Evolutionary conservation across 768 basidiomycete genomes (phyloP).

Genomic region (Kwoniella dejecticola): DNA sequence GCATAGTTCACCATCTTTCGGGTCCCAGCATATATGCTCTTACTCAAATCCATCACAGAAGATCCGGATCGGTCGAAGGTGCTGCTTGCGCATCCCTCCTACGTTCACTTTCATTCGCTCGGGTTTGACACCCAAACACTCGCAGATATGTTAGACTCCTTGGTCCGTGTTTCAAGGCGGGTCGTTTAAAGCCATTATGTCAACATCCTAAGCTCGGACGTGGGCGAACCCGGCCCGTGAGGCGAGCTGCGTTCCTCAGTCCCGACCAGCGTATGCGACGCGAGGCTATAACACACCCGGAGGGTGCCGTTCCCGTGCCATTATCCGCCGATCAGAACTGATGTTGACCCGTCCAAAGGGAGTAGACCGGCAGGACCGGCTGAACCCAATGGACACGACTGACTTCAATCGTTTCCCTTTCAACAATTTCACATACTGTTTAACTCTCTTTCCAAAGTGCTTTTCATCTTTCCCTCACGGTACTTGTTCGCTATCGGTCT

Average conservation of each 20-base stretch:
- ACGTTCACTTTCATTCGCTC: conserved; percentile 73
- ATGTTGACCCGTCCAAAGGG: conserved; percentile 68
- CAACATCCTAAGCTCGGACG: conserved; percentile 71
- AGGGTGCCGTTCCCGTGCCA: conserved; percentile 64
- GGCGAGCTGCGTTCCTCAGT: conserved; percentile 68
- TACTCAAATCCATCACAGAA: conserved; percentile 74
- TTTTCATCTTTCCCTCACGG: conserved; percentile 81
- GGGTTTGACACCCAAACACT: conserved; percentile 76
- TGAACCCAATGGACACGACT: conserved; percentile 66
- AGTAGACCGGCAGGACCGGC: conserved; percentile 64
- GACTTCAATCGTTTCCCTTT: conserved; percentile 76
- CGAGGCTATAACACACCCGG: conserved; percentile 68
- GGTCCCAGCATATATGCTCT: conserved; percentile 83
- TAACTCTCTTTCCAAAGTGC: conserved; percentile 78
- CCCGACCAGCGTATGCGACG: conserved; percentile 63
- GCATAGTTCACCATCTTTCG: conserved; percentile 90
- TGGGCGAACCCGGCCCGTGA: conserved; percentile 61
- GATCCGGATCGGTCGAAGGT: conserved; percentile 73
- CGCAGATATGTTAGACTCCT: conserved; percentile 82
- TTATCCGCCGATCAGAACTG: conserved; percentile 67
- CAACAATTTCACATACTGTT: conserved; percentile 80
- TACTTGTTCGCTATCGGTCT: conserved; percentile 83
- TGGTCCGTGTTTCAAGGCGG: conserved; percentile 84
- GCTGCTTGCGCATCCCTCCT: conserved; percentile 65
- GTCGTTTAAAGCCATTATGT: conserved; percentile 76